These are phyloP conservation scores for Leptographium lundbergii DNA, from an alignment of 2,329 filamentous ascomycete genomes.

Conservation along the genomic window DNA sequence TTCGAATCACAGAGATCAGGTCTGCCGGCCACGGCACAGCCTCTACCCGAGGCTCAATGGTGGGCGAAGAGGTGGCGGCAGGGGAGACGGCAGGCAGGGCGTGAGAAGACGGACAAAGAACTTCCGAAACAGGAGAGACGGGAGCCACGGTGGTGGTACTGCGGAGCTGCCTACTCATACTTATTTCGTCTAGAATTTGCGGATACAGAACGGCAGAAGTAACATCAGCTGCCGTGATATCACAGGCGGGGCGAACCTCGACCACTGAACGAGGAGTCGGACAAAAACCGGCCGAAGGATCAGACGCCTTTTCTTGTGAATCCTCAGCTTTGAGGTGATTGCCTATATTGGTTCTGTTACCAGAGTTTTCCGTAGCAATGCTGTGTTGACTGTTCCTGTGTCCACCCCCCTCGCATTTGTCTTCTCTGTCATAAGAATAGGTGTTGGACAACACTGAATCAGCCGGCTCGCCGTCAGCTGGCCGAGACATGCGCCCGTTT, in stretches of 20 bases:
- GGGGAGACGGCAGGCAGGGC: neutral
- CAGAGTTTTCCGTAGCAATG: neutral
- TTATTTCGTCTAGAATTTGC: neutral
- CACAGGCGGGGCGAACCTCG: neutral
- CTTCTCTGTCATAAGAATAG: neutral
- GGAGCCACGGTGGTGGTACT: neutral
- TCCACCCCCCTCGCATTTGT: too few species aligned
- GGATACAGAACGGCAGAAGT: neutral
- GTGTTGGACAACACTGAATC: neutral
- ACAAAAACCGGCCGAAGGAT: neutral
- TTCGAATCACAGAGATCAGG: neutral
- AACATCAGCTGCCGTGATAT: neutral
- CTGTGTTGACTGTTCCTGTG: neutral
- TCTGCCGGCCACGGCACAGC: neutral
- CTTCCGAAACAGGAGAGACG: neutral
- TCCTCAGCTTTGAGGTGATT: neutral
- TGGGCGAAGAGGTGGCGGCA: neutral
- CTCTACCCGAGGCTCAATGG: neutral
- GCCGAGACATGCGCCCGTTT: neutral
- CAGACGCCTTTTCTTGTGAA: neutral
- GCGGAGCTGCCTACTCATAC: neutral
- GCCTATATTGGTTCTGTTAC: too few species aligned
- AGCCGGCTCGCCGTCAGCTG: neutral
- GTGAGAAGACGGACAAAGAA: neutral
- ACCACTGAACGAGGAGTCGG: neutral